These are phyloP conservation scores for Chamaenerion angustifolium DNA, from an alignment of 345 rosid genomes.

Conservation along the genomic window DNA sequence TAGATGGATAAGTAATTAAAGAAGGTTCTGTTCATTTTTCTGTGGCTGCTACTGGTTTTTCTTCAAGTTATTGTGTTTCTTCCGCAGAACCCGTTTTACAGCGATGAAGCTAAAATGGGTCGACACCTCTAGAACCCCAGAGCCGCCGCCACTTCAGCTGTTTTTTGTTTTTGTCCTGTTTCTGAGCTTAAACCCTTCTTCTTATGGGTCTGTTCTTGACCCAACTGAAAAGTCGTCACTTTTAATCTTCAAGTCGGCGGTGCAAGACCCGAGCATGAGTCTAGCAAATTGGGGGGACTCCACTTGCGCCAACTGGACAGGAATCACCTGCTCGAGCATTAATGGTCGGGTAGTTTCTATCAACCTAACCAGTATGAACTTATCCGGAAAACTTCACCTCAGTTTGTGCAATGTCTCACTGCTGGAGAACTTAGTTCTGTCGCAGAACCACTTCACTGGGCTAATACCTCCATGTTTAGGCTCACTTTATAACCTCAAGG, in stretches of 20 bases:
- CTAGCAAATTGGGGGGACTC: slow-evolving; percentile 56
- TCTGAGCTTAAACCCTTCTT: slow-evolving; percentile 14
- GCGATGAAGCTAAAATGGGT: slow-evolving; percentile 2
- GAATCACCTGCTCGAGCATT: slow-evolving; percentile 41
- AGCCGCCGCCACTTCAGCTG: background rate
- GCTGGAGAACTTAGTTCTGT: slow-evolving; percentile 40
- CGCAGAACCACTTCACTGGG: slow-evolving; percentile 44
- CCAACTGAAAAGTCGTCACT: slow-evolving; percentile 48
- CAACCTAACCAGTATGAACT: slow-evolving; percentile 33
- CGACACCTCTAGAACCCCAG: background rate
- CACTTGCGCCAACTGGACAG: slow-evolving; percentile 65
- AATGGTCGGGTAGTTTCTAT: slow-evolving; percentile 49
- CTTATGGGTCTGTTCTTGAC: slow-evolving; percentile 29
- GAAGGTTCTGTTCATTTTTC: too few species aligned
- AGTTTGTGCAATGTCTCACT: slow-evolving; percentile 42
- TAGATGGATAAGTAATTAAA: too few species aligned
- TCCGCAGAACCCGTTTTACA: background rate
- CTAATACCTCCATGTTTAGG: slow-evolving; percentile 54
- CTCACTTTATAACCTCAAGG: slow-evolving; percentile 33
- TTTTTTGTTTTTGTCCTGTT: slow-evolving; percentile 16
- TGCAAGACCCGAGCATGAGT: slow-evolving; percentile 43
- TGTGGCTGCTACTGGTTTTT: too few species aligned
- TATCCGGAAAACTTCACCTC: slow-evolving; percentile 53
- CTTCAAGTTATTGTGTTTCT: too few species aligned
- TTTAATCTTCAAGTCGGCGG: slow-evolving; percentile 30